These are phyloP conservation scores for Schrenkiella parvula DNA, from an alignment of 345 rosid species.

Conservation along the genomic window DNA sequence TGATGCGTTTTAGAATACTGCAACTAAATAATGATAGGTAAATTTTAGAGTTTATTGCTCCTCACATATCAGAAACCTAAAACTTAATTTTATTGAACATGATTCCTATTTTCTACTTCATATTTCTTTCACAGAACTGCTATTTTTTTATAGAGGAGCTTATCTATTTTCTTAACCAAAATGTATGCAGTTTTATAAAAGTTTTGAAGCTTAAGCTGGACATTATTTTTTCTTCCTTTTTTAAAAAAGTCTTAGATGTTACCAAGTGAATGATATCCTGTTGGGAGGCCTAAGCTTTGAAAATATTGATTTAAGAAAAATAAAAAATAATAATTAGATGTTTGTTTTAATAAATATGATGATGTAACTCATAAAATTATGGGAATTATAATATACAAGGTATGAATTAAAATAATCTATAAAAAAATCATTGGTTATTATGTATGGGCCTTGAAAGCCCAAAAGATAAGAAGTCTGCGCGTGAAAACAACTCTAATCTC, in stretches of 20 bases:
- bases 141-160: not conserved
- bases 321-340: too few species aligned
- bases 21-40: not conserved
- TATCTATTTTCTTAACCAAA: not conserved
- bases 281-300: too few species aligned
- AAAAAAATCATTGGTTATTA: not conserved
- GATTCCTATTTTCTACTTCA: not conserved
- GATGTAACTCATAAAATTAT: constrained; percentile 1
- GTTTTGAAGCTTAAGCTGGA: too few species aligned
- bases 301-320: too few species aligned
- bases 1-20: too few species aligned
- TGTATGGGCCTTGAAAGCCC: constrained; percentile 23
- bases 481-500: constrained; percentile 22
- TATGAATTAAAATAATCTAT: not conserved
- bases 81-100: not conserved
- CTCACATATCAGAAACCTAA: not conserved
- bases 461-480: not conserved
- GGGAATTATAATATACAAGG: too few species aligned
- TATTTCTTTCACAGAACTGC: not conserved
- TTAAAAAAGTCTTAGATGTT: too few species aligned
- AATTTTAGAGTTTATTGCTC: not conserved
- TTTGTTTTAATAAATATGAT: not conserved
- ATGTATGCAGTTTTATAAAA: not conserved
- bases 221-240: too few species aligned
- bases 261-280: too few species aligned